Evolutionary conservation across 805 yeast genomes (phyloP).

Genomic region (Saccharomycopsis lassenensis): DNA sequence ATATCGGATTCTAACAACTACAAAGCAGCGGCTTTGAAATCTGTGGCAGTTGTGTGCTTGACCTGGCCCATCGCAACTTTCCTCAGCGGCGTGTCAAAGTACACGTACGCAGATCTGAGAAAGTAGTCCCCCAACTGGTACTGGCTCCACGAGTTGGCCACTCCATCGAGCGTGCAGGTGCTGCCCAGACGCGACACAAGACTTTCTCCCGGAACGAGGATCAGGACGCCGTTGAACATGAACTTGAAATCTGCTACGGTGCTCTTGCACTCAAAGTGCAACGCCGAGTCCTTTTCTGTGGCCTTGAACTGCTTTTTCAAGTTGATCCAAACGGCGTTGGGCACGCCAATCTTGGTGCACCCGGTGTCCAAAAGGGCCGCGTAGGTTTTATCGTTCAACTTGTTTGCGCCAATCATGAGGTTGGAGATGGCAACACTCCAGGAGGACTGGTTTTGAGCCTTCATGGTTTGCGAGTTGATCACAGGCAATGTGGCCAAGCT

Average conservation of each 20-base stretch:
- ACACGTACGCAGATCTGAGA: conserved; percentile 5
- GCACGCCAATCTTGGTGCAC: conserved; percentile 1
- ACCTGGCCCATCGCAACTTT: too few relatives aligned
- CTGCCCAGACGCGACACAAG: not conserved
- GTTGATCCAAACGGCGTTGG: not conserved
- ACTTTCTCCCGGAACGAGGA: not conserved
- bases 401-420: conserved; percentile 1
- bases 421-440: not conserved
- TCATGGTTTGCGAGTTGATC: not conserved
- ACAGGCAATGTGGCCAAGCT: conserved; percentile 1
- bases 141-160: not conserved
- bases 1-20: too few relatives aligned
- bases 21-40: too few relatives aligned
- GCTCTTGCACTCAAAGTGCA: conserved; percentile 1
- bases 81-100: too few relatives aligned
- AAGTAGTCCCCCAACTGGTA: conserved; percentile 6
- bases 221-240: not conserved
- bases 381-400: not conserved
- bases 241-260: not conserved
- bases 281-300: not conserved
- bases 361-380: conserved; percentile 11
- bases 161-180: conserved; percentile 1
- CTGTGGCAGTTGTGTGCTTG: too few relatives aligned
- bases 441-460: conserved; percentile 1
- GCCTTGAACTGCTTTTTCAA: conserved; percentile 3